phyloP scores from a whole-genome alignment of 2,329 filamentous ascomycete genomes.

The Aspergillus puulaauensis region DNA sequence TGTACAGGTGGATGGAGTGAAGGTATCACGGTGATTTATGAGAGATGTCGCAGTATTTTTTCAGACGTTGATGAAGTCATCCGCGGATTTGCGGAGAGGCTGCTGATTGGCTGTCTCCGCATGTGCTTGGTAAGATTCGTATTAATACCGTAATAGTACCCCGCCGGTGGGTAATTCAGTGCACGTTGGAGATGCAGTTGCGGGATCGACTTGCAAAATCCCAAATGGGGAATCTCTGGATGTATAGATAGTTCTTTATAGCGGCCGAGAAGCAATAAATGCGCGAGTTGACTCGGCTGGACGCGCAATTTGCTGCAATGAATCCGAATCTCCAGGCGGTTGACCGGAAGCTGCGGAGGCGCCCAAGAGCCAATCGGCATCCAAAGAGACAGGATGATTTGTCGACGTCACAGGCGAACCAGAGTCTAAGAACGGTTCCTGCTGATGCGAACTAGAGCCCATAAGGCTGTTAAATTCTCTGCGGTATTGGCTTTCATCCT shows the following conservation, averaged over 20 bases:
- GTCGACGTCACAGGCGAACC: conserved; percentile 9
- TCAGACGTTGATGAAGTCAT: conserved; percentile 21
- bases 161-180: not conserved
- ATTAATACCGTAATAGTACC: not conserved
- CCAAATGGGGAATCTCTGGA: too few species aligned
- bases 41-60: conserved; percentile 8
- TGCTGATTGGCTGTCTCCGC: conserved; percentile 14
- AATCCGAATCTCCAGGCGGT: not conserved
- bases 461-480: conserved; percentile 1
- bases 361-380: conserved; percentile 10
- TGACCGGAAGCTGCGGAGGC: not conserved
- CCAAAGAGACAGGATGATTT: not conserved
- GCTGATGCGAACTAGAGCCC: conserved; percentile 1
- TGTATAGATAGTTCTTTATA: too few species aligned
- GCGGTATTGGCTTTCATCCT: not conserved
- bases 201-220: too few species aligned
- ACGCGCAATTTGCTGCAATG: too few species aligned
- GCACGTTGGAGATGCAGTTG: too few species aligned
- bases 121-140: not conserved
- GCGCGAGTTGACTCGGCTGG: too few species aligned
- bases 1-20: not conserved
- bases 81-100: not conserved
- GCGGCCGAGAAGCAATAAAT: too few species aligned
- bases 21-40: not conserved
- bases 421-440: conserved; percentile 1